Evolutionary conservation across 257 asterid genomes (phyloP), one percentile per base, ranked within the genome.

Genomic region (Cynanchum wilfordii): DNA sequence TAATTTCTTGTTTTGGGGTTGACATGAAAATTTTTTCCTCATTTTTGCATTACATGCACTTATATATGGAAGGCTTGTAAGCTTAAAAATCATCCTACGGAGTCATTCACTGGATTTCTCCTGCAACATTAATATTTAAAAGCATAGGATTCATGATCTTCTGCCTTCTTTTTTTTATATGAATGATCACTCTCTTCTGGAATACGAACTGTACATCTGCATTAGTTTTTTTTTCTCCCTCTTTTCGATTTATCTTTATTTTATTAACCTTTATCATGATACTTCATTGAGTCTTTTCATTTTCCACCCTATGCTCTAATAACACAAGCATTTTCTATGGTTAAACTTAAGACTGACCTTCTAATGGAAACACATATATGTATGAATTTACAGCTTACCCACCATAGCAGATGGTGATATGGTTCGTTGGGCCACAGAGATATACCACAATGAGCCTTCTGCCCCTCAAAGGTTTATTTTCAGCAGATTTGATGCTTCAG

Each of bases 341-440:
- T 70, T 70, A 10, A 55, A 54, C 1, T 73, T 50, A 33, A 54
- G 59, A 51, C 29, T 45, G 38, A 5, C 50, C 58, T 56, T 76
- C 57, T 69, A 16, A 76, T 36, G 15, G 6, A 49, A 33, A 64
- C 52, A 0, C 30, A 0, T 57, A 5, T 36, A 52, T 30, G 30
- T 79, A 72, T 36, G 65, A 55, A 74, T 83, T 71, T 77, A 40
- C 94, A 95, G 99, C 72, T 78, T 95, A 73, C 96, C 92, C 13
- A 85, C 91, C 52, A 73, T 75, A 69, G 69, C 80, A 52, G 94
- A 87, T 66, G 92, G 96, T 20, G 86, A 83, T 72, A 65, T 20
- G 68, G 72, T 52, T 38, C 82, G 83, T 68, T 85, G 89, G 87
- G 80, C 75, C 49, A 89, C 98, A 0, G 97, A 95, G 83, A 89